Evolutionary conservation across 2,329 filamentous ascomycete species (phyloP).

Genomic region (Diplodia intermedia): DNA sequence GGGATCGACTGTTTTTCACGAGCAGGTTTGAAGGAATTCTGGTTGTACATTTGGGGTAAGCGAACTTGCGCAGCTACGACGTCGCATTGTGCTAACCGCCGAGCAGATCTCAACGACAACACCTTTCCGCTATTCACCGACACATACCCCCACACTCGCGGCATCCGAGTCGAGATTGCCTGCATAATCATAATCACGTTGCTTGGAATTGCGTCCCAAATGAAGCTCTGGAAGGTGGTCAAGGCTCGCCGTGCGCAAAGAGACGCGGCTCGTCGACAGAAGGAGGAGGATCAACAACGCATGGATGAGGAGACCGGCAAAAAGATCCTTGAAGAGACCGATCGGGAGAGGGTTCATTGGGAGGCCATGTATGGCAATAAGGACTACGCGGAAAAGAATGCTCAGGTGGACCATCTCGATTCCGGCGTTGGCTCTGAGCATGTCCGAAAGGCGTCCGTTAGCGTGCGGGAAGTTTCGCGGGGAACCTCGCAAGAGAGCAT

Average conservation of each 20-base stretch:
- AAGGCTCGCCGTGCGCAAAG: constrained; percentile 59
- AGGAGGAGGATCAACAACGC: constrained; percentile 65
- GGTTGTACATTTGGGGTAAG: constrained; percentile 86
- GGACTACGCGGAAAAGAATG: constrained; percentile 39
- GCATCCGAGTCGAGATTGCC: constrained; percentile 84
- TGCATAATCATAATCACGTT: constrained; percentile 76
- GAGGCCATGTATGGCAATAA: constrained; percentile 77
- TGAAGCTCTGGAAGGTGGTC: constrained; percentile 85
- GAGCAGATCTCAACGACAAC: constrained; percentile 72
- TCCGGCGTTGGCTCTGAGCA: constrained; percentile 57
- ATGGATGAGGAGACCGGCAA: constrained; percentile 76
- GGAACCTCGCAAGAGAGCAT: constrained; percentile 55
- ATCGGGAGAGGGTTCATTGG: constrained; percentile 72
- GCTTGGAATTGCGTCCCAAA: constrained; percentile 80
- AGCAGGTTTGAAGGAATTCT: constrained; percentile 95
- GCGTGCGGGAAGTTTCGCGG: constrained; percentile 42
- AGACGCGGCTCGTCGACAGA: constrained; percentile 55
- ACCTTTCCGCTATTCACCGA: constrained; percentile 78
- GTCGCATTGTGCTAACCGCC: neutral
- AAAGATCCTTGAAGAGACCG: constrained; percentile 67
- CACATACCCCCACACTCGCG: constrained; percentile 85
- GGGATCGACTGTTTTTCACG: constrained; percentile 90
- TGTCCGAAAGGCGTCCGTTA: constrained; percentile 45
- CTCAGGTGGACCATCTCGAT: constrained; percentile 48
- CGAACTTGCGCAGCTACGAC: constrained; percentile 29